Evolutionary conservation across 306 rosid species (phyloP), one percentile per base, ranked within the genome.

Genomic region (Trifolium dubium): DNA sequence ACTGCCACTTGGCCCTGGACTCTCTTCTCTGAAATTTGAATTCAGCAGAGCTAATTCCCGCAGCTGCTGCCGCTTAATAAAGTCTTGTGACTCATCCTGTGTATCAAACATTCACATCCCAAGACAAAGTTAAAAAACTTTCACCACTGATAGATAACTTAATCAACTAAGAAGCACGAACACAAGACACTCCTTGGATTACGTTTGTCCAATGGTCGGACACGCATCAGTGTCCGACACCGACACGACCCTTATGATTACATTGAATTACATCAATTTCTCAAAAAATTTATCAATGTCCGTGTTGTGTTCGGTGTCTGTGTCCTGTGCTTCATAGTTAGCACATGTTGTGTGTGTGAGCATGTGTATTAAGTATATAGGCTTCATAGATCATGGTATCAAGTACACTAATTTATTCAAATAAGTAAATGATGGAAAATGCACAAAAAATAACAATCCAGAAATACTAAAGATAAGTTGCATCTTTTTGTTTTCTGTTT

Each of bases 1-100:
- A 35, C 97, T 87, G 3, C 98, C 97, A 55, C 96, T 86, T 37
- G 97, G 97, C 11, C 97, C 92, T 2, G 98, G 96, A 76, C 97
- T 89, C 77, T 90, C 98, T 86, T 93, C 98, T 85, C 97, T 81
- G 78, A 93, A 82, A 75, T 87, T 93, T 34, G 97, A 90, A 80
- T 93, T 93, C 85, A 93, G 86, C 88, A 93, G 72, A 0, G 98
- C 98, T 47, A 93, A 76, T 76, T 93, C 98, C 1, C 97, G 89
- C 88, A 93, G 40, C 83, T 93, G 96, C 77, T 93, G 98, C 87
- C 98, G 85, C 86, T 93, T 93, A 3, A 93, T 90, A 31, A 5
- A 93, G 83, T 93, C 98, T 61, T 93, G 90, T 2, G 92, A 89
- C 83, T 93, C 98, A n/a, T 93, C 98, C 98, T 93, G 92, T 74